phyloP scores from a whole-genome alignment of 2,329 filamentous ascomycete genomes.

The Sclerotinia trifoliorum region DNA sequence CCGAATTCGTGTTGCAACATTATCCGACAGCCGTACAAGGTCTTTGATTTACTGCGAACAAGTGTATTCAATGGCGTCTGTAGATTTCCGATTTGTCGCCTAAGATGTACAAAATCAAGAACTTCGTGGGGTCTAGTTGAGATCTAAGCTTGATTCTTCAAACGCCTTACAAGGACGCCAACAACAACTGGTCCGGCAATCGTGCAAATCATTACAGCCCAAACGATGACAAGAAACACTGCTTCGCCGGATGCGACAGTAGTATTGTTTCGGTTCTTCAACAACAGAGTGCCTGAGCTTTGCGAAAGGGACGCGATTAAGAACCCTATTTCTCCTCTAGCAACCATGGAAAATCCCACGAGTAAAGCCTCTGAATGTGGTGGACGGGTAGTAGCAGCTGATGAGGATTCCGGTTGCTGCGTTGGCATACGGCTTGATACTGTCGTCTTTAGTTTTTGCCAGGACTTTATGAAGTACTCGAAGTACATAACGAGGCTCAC shows the following conservation, averaged over 20 bases:
- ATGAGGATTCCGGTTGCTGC: background rate
- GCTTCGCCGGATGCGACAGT: conserved; percentile 34
- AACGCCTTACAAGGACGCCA: conserved; percentile 47
- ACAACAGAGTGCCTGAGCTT: conserved; percentile 42
- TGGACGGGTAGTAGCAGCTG: conserved; percentile 22
- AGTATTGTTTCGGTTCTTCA: conserved; percentile 20
- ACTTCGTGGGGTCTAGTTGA: background rate
- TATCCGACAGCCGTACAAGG: background rate
- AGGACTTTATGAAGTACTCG: conserved; percentile 22
- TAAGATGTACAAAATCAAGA: background rate
- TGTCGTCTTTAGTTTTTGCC: background rate
- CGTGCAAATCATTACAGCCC: conserved; percentile 57
- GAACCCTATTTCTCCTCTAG: conserved; percentile 78
- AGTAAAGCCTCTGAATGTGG: conserved; percentile 28
- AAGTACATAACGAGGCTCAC: conserved; percentile 48
- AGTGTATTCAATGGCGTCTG: background rate
- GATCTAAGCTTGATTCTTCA: conserved; percentile 34
- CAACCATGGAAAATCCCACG: conserved; percentile 60
- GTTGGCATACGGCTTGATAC: background rate
- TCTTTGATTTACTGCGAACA: background rate
- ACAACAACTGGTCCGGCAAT: conserved; percentile 51
- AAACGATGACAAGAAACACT: conserved; percentile 53
- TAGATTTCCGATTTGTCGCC: background rate
- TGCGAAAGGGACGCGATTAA: conserved; percentile 70
- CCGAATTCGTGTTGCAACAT: background rate